Conservation (phyloP, 2,329 filamentous ascomycete genomes). For the Aspergillus oerlinghausenensis region DNA sequence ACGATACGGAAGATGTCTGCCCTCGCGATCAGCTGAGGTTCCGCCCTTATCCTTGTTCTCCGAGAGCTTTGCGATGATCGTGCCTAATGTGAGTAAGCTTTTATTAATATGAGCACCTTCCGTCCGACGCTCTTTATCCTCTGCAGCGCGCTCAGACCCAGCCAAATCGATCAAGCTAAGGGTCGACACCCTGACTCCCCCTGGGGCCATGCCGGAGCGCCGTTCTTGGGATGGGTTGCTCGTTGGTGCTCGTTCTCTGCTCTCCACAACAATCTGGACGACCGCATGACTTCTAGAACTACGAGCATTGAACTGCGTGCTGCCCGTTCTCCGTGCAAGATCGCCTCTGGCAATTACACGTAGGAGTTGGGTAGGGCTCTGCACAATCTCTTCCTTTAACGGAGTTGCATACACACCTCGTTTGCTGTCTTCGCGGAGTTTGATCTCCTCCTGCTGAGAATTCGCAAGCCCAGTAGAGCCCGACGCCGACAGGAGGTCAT, state of each 20-base stretch:
- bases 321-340: constrained; percentile 80
- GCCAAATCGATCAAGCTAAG: constrained; percentile 93
- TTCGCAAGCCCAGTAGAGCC: constrained; percentile 51
- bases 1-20: constrained; percentile 89
- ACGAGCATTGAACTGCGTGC: constrained; percentile 93
- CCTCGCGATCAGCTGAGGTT: constrained; percentile 71
- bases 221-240: constrained; percentile 52
- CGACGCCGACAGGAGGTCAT: constrained; percentile 81
- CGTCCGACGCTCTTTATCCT: constrained; percentile 86
- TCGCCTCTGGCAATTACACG: constrained; percentile 94
- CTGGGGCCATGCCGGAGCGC: constrained; percentile 67
- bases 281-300: constrained; percentile 98
- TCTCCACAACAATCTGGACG: constrained; percentile 97
- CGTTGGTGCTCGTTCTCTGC: constrained; percentile 73
- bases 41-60: constrained; percentile 79
- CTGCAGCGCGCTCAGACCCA: constrained; percentile 91
- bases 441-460: constrained; percentile 82
- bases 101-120: constrained; percentile 99
- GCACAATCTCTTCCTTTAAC: constrained; percentile 96
- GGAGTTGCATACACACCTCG: constrained; percentile 94
- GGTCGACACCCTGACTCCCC: constrained; percentile 91
- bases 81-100: constrained; percentile 88
- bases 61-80: constrained; percentile 89
- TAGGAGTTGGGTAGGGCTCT: constrained; percentile 90
- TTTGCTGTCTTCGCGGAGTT: constrained; percentile 92